A percentile compares a stretch with the other conserved stretches of the same genome.
phyloP scores from a whole-genome alignment of 2,329 filamentous ascomycete genomes.

The Cladosporium sp. region DNA sequence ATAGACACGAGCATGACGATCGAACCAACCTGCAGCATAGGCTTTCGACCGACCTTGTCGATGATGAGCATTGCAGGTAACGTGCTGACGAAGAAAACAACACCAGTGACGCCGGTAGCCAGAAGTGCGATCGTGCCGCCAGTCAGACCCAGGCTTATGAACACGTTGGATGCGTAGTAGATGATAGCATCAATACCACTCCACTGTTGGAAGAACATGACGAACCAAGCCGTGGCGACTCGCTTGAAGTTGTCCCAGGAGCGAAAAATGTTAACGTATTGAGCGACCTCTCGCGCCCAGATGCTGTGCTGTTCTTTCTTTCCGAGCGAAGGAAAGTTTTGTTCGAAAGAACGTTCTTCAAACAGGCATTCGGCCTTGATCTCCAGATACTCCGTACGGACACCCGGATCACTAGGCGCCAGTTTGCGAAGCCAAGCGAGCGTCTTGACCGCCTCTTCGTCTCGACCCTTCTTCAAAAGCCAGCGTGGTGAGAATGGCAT shows the following conservation, averaged over 20 bases:
- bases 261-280: slow-evolving; percentile 16
- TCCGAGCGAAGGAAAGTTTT: slow-evolving; percentile 17
- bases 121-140: slow-evolving; percentile 5
- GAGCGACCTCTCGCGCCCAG: slow-evolving; percentile 13
- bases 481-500: slow-evolving; percentile 25
- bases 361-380: slow-evolving; percentile 28
- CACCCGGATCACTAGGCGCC: slow-evolving; percentile 17
- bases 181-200: slow-evolving; percentile 45
- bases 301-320: slow-evolving; percentile 8
- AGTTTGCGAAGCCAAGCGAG: slow-evolving; percentile 25
- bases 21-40: slow-evolving; percentile 34
- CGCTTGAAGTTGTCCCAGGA: slow-evolving; percentile 22
- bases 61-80: slow-evolving; percentile 1
- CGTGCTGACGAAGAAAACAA: slow-evolving; percentile 4
- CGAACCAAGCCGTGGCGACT: slow-evolving; percentile 18
- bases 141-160: slow-evolving; percentile 24
- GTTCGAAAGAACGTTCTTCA: slow-evolving; percentile 20
- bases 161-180: slow-evolving; percentile 41
- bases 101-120: slow-evolving; percentile 6
- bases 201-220: slow-evolving; percentile 29
- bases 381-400: slow-evolving; percentile 28
- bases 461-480: slow-evolving; percentile 24
- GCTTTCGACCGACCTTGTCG: slow-evolving; percentile 33
- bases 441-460: slow-evolving; percentile 23
- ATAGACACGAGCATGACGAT: slow-evolving; percentile 8